Evolutionary conservation across 805 yeast genomes (phyloP), one percentile per base, ranked within the genome.

Genomic region (Candida manassasensis): DNA sequence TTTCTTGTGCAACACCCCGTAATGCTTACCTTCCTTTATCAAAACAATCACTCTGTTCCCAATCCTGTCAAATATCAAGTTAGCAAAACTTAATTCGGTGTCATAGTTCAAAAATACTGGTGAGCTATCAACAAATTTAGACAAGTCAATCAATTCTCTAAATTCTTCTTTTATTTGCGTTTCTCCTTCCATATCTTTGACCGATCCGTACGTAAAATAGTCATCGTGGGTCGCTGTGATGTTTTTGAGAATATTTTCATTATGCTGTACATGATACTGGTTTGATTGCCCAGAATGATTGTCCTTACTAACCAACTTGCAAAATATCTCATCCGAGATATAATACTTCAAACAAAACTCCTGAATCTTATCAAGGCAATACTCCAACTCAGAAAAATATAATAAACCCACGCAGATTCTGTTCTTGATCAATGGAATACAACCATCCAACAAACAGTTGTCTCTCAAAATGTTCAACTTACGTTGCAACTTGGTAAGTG

Each of bases 1-100:
- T 50, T 76, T 75, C 50, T 72, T 73, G 45, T 77, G 79, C 39
- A 76, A 51, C 4, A 75, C 61, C 1, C 80, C 80, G 37, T 63
- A 62, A 47, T 64, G 75, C 35, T 57, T 51, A 9, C 79, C 80
- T 19, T 68, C 60, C 33, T 62, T 62, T 10, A 62, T 43, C 17
- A 69, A 50, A 1, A 73, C 69, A 36, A 74, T 65, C 2, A 74
- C 72, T 28, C 80, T 50, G 24, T 63, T 67, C 1, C 81, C 81
- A 21, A 76, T 54, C 43, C 71, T 67, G 29, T 73, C 68, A 49
- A 76, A 76, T 15, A 76, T 56, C 48, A 67, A 55, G 37, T 74
- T 72, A 3, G 75, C 77, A 41, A 75, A 55, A 6, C 75, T 59
- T 19, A 75, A 47, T 8, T 76, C 76, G 12, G 77, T 63, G 34